phyloP scores from a whole-genome alignment of 176 grass and related monocot species.

The Oryza glaberrima region DNA sequence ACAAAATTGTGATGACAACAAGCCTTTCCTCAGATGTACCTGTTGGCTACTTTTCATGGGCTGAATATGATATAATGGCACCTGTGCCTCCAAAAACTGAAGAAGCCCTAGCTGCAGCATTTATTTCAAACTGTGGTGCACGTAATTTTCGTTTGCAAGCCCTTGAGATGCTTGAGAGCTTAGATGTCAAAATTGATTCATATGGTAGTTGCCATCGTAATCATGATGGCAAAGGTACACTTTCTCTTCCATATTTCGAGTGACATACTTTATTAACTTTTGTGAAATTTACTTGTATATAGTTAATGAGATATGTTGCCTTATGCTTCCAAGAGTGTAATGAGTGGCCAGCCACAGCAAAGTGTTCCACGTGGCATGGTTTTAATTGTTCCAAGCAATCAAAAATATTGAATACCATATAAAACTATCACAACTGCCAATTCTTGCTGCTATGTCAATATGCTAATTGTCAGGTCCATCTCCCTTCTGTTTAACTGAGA shows the following conservation, averaged over 20 bases:
- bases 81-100: conserved; percentile 77
- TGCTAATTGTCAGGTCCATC: not conserved
- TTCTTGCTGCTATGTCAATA: conserved; percentile 10
- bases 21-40: conserved; percentile 94
- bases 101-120: conserved; percentile 82
- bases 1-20: conserved; percentile 94
- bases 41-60: conserved; percentile 97
- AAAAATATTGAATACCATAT: not conserved
- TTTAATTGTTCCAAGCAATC: conserved; percentile 1
- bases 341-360: not conserved
- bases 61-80: conserved; percentile 97
- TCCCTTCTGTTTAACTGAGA: conserved; percentile 7
- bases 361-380: not conserved
- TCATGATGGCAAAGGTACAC: conserved; percentile 81
- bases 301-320: not conserved
- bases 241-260: not conserved
- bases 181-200: conserved; percentile 93
- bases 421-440: not conserved
- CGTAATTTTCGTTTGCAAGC: conserved; percentile 93
- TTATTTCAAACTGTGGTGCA: conserved; percentile 98
- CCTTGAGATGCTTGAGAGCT: conserved; percentile 83
- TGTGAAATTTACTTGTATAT: not conserved
- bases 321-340: not conserved
- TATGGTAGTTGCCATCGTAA: conserved; percentile 97
- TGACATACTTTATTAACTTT: not conserved